A percentile compares a stretch with the other conserved stretches of the same genome.
Evolutionary conservation across 2,329 filamentous ascomycete species (phyloP).

Genomic region (Colletotrichum brevisporum): DNA sequence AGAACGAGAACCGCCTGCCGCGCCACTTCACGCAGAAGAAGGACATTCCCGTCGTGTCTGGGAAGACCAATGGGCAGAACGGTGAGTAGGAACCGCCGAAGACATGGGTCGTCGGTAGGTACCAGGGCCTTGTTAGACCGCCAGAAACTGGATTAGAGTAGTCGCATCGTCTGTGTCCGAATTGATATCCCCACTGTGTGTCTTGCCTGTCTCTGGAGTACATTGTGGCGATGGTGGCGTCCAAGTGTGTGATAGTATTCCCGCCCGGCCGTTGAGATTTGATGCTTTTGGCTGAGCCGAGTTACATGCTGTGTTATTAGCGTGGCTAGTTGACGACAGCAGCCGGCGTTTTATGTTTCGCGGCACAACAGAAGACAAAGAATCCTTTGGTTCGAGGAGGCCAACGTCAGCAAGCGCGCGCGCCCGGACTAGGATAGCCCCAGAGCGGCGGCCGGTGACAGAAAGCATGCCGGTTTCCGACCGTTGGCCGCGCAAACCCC

Average conservation of each 20-base stretch:
- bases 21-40: conserved; percentile 56
- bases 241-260: neutral
- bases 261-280: neutral
- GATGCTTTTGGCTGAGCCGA: no score
- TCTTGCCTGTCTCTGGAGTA: neutral
- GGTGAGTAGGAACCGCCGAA: neutral
- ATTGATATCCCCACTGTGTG: conserved; percentile 11
- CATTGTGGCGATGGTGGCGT: neutral
- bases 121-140: neutral
- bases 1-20: conserved; percentile 74
- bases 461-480: conserved; percentile 14
- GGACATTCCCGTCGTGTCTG: conserved; percentile 35
- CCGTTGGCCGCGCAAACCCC: conserved; percentile 5
- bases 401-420: neutral
- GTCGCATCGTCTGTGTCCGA: conserved; percentile 1
- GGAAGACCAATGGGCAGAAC: conserved; percentile 5
- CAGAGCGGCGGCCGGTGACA: conserved; percentile 24
- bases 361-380: neutral
- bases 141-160: conserved; percentile 4
- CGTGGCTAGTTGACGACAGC: no score
- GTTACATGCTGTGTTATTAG: no score
- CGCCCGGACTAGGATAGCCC: neutral
- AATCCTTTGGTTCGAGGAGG: neutral
- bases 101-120: neutral
- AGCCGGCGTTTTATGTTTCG: no score